These are phyloP conservation scores for Gymnopilus junonius DNA, from an alignment of 768 basidiomycete species.

Conservation along the genomic window DNA sequence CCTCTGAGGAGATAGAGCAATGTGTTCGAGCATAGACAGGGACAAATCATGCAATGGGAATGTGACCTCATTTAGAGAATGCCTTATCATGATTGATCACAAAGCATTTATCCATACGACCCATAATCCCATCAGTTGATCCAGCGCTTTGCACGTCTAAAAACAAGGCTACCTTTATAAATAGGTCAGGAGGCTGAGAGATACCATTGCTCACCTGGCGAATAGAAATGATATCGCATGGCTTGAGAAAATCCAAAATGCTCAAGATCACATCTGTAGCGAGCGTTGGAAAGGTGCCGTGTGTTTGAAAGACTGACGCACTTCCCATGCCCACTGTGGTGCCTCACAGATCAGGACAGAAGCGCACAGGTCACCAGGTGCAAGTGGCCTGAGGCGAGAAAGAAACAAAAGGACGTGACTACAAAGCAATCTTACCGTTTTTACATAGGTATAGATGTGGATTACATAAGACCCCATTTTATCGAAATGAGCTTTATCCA, in stretches of 20 bases:
- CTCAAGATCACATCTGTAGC: background rate
- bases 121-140: background rate
- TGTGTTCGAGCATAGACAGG: background rate
- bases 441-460: too few relatives aligned
- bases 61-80: background rate
- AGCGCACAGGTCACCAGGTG: too few relatives aligned
- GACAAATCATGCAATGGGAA: background rate
- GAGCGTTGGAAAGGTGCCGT: background rate
- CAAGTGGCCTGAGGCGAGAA: too few relatives aligned
- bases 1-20: background rate
- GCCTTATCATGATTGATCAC: background rate
- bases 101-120: background rate
- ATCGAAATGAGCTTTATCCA: too few relatives aligned
- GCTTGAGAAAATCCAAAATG: background rate
- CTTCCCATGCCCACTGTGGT: too few relatives aligned
- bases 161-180: too few relatives aligned
- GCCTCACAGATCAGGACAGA: too few relatives aligned
- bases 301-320: too few relatives aligned
- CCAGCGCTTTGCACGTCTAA: background rate
- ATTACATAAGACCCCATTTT: too few relatives aligned
- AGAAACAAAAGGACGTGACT: too few relatives aligned
- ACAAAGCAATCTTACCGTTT: too few relatives aligned
- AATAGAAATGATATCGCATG: background rate
- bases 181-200: too few relatives aligned
- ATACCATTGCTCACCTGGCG: background rate